These are phyloP conservation scores for Penicillium riverlandense DNA, from an alignment of 495 filamentous ascomycete genomes.

Conservation along the genomic window DNA sequence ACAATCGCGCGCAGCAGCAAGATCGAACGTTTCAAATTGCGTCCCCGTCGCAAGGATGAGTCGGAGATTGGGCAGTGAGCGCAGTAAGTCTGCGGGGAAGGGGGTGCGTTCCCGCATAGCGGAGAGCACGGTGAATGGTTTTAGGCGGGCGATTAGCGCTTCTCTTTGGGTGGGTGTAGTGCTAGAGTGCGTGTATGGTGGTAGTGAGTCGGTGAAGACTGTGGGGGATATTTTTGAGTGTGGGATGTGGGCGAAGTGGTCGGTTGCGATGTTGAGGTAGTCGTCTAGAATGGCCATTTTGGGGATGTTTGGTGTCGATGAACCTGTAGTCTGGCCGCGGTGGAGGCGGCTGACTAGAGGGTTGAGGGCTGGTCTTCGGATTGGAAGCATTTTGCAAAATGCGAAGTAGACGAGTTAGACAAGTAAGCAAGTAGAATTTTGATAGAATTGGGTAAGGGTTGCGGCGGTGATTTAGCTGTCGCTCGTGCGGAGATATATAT, in stretches of 20 bases:
- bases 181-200: neutral
- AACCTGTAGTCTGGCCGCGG: no score
- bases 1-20: neutral
- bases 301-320: neutral
- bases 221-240: conserved; percentile 30
- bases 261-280: conserved; percentile 48
- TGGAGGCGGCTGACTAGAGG: no score
- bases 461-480: no score
- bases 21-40: neutral
- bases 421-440: no score
- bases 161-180: conserved; percentile 27
- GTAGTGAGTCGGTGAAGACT: neutral
- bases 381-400: no score
- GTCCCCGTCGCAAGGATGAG: conserved; percentile 51
- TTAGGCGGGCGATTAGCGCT: conserved; percentile 45
- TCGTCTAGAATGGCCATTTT: conserved; percentile 55
- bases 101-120: conserved; percentile 61
- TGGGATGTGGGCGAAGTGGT: conserved; percentile 41
- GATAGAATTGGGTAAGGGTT: no score
- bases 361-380: no score
- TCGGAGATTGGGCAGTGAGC: conserved; percentile 55
- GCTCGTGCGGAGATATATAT: no score
- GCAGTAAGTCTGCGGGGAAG: conserved; percentile 52
- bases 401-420: no score
- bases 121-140: conserved; percentile 54